Evolutionary conservation across 371 early-diverging fungal species (phyloP).

Genomic region (Zopfochytrium polystomum): DNA sequence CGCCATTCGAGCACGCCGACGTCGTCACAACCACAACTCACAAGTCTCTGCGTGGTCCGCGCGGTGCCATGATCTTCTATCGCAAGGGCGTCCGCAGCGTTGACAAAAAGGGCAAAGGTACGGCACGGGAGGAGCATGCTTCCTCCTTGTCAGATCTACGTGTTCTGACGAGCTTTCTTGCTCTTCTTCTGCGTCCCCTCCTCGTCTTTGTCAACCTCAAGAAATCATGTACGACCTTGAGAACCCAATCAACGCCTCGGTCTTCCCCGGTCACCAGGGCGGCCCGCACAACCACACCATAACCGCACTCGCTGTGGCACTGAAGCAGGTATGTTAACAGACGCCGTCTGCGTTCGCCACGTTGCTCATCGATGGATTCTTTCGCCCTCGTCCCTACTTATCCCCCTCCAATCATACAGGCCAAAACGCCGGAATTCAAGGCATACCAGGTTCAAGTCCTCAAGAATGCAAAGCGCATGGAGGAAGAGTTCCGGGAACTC

Average conservation of each 20-base stretch:
- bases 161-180: no score
- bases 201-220: no score
- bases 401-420: constrained; percentile 30
- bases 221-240: constrained; percentile 87
- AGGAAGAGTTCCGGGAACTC: constrained; percentile 63
- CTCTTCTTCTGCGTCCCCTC: no score
- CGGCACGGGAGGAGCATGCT: no score
- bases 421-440: constrained; percentile 76
- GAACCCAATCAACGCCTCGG: constrained; percentile 90
- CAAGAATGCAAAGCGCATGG: constrained; percentile 85
- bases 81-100: constrained; percentile 82
- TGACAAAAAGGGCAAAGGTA: constrained; percentile 84
- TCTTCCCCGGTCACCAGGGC: constrained; percentile 99
- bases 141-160: no score
- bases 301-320: constrained; percentile 92
- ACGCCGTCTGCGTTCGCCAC: constrained; percentile 58
- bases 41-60: constrained; percentile 98
- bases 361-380: no score
- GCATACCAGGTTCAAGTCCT: constrained; percentile 89
- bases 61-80: constrained; percentile 96
- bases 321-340: no score
- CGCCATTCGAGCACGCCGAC: constrained; percentile 95
- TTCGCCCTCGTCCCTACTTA: not conserved
- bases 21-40: constrained; percentile 99
- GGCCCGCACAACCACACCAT: constrained; percentile 99